Evolutionary conservation across 148 eudicot genomes (phyloP), one percentile per base, ranked within the genome.

Genomic region (Nyssa sinensis): DNA sequence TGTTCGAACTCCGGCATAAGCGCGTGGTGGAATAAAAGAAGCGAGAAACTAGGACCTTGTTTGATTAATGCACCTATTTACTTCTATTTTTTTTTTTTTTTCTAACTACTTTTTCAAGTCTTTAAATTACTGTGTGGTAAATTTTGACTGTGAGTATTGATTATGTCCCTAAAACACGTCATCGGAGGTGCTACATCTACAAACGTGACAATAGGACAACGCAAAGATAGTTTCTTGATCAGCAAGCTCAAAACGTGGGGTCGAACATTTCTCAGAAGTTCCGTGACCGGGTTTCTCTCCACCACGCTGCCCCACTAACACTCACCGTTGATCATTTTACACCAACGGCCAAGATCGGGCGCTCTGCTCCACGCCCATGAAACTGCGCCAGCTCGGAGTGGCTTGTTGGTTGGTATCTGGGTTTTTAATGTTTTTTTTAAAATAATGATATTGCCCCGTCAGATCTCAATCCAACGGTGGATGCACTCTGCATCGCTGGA

Each of bases 201-300:
- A 14, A 74, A 27, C 41, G 69, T 62, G 79, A 77, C 79, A 77
- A 23, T 8, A 21, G 10, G 69, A 17, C 49, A 33, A 65, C 47
- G 2, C 49, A 16, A 10, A 10, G 65, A 62, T 39, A 25, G 63
- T 75, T 33, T 66, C 78, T 34, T 9, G 37, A 75, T 74, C 62
- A 70, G 76, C 62, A 47, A n/a, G 60, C 59, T 28, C 11, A 9
- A n/a, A 19, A 2, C 14, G 49, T 47, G 80, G 84, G 82, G 4
- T 86, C 83, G 78, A 66, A 0, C 60, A 34, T 28, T 74, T 85
- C 85, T 85, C 82, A 83, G 85, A 72, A 83, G 83, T 87, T 87
- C 86, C 85, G 91, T 88, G 88, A 85, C 81, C 77, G 81, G 74
- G 62, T 67, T 31, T 63, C 57, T 33, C 23, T 14, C 19, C 3